Evolutionary conservation across 352 stramenopile genomes (phyloP).

Genomic region (Phytophthora cryptogea): DNA sequence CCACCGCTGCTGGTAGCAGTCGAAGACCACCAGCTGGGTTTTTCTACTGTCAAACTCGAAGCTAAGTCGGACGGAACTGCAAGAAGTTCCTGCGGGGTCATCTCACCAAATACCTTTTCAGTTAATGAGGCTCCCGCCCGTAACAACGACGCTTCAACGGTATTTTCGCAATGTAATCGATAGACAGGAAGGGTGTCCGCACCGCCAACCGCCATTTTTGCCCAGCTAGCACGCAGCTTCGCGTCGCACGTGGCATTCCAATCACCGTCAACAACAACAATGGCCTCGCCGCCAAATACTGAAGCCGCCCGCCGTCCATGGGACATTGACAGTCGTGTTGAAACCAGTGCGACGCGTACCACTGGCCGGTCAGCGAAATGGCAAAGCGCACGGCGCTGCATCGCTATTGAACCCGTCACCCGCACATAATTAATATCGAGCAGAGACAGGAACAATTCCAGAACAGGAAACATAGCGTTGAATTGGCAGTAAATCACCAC

Average conservation of each 20-base stretch:
- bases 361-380: slow-evolving; percentile 70
- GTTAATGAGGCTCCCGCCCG: slow-evolving; percentile 70
- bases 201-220: slow-evolving; percentile 56
- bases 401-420: slow-evolving; percentile 53
- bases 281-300: slow-evolving; percentile 75
- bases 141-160: slow-evolving; percentile 76
- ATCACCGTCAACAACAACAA: slow-evolving; percentile 83
- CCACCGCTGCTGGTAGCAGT: slow-evolving; percentile 37
- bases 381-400: slow-evolving; percentile 65
- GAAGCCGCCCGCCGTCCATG: slow-evolving; percentile 53
- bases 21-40: slow-evolving; percentile 74
- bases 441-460: slow-evolving; percentile 73
- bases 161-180: slow-evolving; percentile 82
- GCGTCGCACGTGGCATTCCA: slow-evolving; percentile 83
- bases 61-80: slow-evolving; percentile 53
- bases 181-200: slow-evolving; percentile 66
- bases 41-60: slow-evolving; percentile 51
- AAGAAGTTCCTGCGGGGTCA: slow-evolving; percentile 73
- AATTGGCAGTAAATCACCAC: slow-evolving; percentile 85
- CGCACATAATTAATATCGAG: slow-evolving; percentile 68
- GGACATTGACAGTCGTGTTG: slow-evolving; percentile 54
- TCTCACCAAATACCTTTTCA: slow-evolving; percentile 82
- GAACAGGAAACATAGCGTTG: slow-evolving; percentile 66
- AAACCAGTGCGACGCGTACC: slow-evolving; percentile 74
- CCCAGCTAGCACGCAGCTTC: slow-evolving; percentile 82